Conservation (phyloP, 345 rosid genomes). For the Lepidium didymum region DNA sequence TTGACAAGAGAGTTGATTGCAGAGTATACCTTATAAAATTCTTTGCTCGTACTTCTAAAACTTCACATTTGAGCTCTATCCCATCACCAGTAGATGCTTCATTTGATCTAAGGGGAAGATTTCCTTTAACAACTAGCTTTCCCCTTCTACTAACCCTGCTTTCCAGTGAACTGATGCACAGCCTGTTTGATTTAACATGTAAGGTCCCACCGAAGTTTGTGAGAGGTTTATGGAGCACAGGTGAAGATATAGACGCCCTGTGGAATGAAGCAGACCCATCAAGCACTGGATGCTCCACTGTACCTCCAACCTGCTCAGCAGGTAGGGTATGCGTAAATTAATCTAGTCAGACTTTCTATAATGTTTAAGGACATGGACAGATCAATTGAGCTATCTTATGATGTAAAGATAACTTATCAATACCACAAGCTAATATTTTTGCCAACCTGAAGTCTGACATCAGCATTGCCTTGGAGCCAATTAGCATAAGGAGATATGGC, state of each 20-base stretch:
- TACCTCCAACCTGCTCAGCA: slow-evolving; percentile 76
- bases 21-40: slow-evolving; percentile 63
- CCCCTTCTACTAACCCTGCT: slow-evolving; percentile 92
- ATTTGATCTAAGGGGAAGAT: slow-evolving; percentile 74
- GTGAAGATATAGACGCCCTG: slow-evolving; percentile 86
- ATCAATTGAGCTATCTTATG: background rate
- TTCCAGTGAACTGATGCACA: slow-evolving; percentile 70
- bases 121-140: slow-evolving; percentile 78
- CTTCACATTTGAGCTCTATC: slow-evolving; percentile 94
- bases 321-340: background rate
- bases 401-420: background rate
- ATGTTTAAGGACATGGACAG: background rate
- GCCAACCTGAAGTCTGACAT: slow-evolving; percentile 78
- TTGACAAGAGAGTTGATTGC: background rate
- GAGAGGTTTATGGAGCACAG: slow-evolving; percentile 78
- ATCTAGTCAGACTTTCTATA: background rate
- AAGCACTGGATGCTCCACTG: slow-evolving; percentile 86
- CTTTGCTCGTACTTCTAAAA: slow-evolving; percentile 89
- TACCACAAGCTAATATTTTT: background rate
- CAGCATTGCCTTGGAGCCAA: slow-evolving; percentile 97
- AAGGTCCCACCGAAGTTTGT: slow-evolving; percentile 87
- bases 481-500: slow-evolving; percentile 84
- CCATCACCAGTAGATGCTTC: slow-evolving; percentile 69
- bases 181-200: slow-evolving; percentile 79
- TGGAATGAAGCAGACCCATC: slow-evolving; percentile 92